Conservation (phyloP, 192 early-diverging fungal species). For the Entomortierella beljakovae region DNA sequence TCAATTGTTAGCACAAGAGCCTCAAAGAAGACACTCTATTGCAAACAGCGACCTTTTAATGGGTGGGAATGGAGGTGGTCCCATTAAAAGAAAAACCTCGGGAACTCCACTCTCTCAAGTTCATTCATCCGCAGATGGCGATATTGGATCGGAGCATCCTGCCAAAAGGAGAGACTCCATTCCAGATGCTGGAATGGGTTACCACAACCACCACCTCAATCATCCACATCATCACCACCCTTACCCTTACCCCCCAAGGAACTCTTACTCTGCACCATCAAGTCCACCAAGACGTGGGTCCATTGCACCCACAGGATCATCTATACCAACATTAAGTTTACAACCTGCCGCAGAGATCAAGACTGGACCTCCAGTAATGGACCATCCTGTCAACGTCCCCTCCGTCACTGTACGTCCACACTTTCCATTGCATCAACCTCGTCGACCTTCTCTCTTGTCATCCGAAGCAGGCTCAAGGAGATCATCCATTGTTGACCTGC, state of each 20-base stretch:
- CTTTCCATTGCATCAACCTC: slow-evolving; percentile 33
- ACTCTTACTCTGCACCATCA: slow-evolving; percentile 59
- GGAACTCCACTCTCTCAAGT: slow-evolving; percentile 36
- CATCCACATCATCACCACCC: slow-evolving; percentile 23
- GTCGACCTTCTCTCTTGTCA: slow-evolving; percentile 27
- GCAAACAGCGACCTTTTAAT: slow-evolving; percentile 10
- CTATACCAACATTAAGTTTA: slow-evolving; percentile 24
- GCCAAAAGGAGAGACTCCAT: slow-evolving; percentile 56
- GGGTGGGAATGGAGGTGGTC: slow-evolving; percentile 3
- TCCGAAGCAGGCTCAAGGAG: slow-evolving; percentile 22
- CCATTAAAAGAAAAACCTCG: slow-evolving; percentile 43
- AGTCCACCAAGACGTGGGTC: slow-evolving; percentile 52
- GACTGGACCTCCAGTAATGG: slow-evolving; percentile 16
- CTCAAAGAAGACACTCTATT: slow-evolving; percentile 39
- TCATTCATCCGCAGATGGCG: slow-evolving; percentile 5
- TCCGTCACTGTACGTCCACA: slow-evolving; percentile 12
- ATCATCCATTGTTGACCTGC: slow-evolving; percentile 28
- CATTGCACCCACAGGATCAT: slow-evolving; percentile 9
- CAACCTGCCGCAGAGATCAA: slow-evolving; percentile 43
- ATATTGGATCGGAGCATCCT: slow-evolving; percentile 31
- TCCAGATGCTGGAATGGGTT: slow-evolving; percentile 38
- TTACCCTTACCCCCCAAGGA: slow-evolving; percentile 47
- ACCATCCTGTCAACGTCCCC: background rate
- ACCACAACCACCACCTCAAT: slow-evolving; percentile 26
- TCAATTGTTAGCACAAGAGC: slow-evolving; percentile 43